Evolutionary conservation across 176 grass and related monocot species (phyloP).

Genomic region (Rhynchospora breviuscula): DNA sequence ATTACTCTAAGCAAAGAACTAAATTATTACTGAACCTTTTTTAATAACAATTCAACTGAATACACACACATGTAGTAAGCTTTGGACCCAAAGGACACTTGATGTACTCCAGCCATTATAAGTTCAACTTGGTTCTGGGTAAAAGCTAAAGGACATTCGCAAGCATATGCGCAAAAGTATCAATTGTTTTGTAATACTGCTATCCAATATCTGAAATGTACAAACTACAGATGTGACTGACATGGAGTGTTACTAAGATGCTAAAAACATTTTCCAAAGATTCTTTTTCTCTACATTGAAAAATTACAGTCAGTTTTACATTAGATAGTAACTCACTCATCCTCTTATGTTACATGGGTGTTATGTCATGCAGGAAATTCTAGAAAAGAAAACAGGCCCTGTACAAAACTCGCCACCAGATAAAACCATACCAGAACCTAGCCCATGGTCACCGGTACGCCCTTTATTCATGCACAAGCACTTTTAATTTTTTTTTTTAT

Average conservation of each 20-base stretch:
- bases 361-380: constrained; percentile 55
- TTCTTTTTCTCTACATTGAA: not conserved
- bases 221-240: not conserved
- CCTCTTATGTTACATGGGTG: not conserved
- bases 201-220: not conserved
- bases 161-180: not conserved
- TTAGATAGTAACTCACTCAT: not conserved
- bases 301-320: not conserved
- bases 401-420: constrained; percentile 90
- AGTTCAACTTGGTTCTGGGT: not conserved
- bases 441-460: constrained; percentile 87
- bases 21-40: not conserved
- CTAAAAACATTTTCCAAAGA: not conserved
- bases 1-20: not conserved
- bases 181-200: not conserved
- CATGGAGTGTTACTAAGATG: not conserved
- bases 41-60: not conserved
- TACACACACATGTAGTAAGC: not conserved
- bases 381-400: constrained; percentile 62
- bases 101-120: not conserved
- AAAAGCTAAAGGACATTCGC: not conserved
- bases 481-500: not conserved
- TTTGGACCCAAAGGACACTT: not conserved
- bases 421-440: constrained; percentile 50
- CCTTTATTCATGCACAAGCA: constrained; percentile 1